Evolutionary conservation across 805 yeast genomes (phyloP).

Genomic region (Kazachstania kunashirensis): DNA sequence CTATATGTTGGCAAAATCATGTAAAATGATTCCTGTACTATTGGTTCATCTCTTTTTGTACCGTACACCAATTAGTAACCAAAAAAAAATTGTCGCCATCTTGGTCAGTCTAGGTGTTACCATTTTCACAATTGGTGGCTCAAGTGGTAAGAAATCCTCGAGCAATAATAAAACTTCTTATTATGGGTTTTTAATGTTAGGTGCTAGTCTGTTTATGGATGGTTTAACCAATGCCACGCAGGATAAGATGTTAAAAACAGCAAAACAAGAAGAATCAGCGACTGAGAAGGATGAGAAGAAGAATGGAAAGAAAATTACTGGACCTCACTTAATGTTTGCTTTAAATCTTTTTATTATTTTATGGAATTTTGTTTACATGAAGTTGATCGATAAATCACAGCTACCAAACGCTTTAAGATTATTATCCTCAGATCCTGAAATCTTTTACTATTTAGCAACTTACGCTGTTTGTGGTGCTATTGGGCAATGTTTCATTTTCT

Average conservation of each 20-base stretch:
- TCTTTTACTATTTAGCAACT: slow-evolving; percentile 47
- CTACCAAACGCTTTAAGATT: slow-evolving; percentile 31
- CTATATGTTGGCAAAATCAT: slow-evolving; percentile 78
- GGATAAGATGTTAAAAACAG: slow-evolving; percentile 59
- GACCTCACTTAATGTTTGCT: slow-evolving; percentile 81
- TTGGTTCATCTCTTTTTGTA: slow-evolving; percentile 65
- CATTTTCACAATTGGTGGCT: slow-evolving; percentile 55
- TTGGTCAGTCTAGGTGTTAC: slow-evolving; percentile 79
- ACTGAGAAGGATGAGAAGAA: slow-evolving; percentile 6
- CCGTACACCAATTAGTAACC: slow-evolving; percentile 57
- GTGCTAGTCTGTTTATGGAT: slow-evolving; percentile 63
- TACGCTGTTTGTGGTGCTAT: slow-evolving; percentile 77
- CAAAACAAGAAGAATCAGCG: slow-evolving; percentile 3
- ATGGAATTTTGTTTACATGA: slow-evolving; percentile 42
- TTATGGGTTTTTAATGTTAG: slow-evolving; percentile 53
- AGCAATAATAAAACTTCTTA: slow-evolving; percentile 31
- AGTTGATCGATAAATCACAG: slow-evolving; percentile 19
- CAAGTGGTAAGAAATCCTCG: slow-evolving; percentile 19
- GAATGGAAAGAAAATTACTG: slow-evolving; percentile 41
- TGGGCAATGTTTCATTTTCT: slow-evolving; percentile 90
- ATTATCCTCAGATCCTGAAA: slow-evolving; percentile 35
- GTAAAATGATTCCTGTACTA: slow-evolving; percentile 93
- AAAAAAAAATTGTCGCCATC: slow-evolving; percentile 70
- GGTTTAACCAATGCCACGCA: slow-evolving; percentile 92
- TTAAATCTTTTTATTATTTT: slow-evolving; percentile 39